Evolutionary conservation across 352 stramenopile genomes (phyloP).

Genomic region (Globisporangium recalcitrans): DNA sequence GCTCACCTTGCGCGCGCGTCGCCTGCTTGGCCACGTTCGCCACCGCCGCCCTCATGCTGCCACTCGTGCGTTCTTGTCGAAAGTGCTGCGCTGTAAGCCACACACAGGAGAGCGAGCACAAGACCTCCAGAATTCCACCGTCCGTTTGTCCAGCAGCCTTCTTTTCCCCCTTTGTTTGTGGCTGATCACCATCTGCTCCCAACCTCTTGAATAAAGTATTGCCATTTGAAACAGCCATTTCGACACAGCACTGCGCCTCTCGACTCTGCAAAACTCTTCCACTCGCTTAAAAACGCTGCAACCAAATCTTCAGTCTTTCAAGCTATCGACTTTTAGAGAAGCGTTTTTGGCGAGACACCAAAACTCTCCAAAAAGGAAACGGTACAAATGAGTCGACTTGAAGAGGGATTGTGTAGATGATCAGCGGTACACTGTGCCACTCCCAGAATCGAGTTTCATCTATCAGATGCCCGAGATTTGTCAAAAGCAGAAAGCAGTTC

Average conservation of each 20-base stretch:
- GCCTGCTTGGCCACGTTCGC: conserved; percentile 15
- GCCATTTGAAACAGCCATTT: background rate
- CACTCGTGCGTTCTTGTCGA: conserved; percentile 6
- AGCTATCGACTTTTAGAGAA: too few species aligned
- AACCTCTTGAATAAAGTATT: background rate
- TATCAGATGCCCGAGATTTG: background rate
- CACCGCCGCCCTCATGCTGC: conserved; percentile 13
- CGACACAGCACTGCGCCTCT: background rate
- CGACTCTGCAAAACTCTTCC: too few species aligned
- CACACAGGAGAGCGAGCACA: conserved; percentile 3
- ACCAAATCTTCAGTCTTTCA: too few species aligned
- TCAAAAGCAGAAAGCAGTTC: too few species aligned
- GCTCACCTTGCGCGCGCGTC: conserved; percentile 12
- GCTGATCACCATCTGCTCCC: background rate
- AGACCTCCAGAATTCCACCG: conserved; percentile 17
- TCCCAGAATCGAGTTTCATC: background rate
- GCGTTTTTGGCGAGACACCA: too few species aligned
- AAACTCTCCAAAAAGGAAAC: too few species aligned
- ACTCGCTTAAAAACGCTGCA: too few species aligned
- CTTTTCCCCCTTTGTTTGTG: background rate
- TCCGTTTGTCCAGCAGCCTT: conserved; percentile 4
- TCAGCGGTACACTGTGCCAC: too few species aligned
- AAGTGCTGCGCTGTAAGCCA: conserved; percentile 11
- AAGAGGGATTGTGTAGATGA: too few species aligned
- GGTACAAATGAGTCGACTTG: too few species aligned